phyloP scores from a whole-genome alignment of 129 eudicot genomes.

The Artemisia argyi region DNA sequence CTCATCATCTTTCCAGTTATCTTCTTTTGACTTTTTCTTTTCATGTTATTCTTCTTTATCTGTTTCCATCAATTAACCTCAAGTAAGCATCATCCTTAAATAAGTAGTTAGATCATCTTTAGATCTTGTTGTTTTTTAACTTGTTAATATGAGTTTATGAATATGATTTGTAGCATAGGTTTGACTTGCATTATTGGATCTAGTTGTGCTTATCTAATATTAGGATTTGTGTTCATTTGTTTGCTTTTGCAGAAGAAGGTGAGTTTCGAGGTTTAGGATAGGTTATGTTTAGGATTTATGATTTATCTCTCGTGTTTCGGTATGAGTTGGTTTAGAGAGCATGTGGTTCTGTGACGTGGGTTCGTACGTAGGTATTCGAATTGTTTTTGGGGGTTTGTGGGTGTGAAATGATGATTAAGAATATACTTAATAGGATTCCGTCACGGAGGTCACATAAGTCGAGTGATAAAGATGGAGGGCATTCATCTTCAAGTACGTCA shows the following conservation, averaged over 20 bases:
- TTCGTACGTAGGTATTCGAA: not conserved
- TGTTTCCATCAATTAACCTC: conserved; percentile 11
- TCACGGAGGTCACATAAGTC: conserved; percentile 55
- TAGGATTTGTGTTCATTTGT: conserved; percentile 21
- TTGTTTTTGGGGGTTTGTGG: conserved; percentile 23
- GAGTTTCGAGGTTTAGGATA: conserved; percentile 15
- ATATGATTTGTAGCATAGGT: not conserved
- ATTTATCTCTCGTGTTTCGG: conserved; percentile 22
- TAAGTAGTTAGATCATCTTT: not conserved
- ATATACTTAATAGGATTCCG: conserved; percentile 70
- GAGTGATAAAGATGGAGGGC: conserved; percentile 61
- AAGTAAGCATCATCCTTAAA: conserved; percentile 19
- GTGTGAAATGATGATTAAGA: conserved; percentile 58
- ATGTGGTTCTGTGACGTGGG: conserved; percentile 29
- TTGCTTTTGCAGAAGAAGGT: conserved; percentile 25
- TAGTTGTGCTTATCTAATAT: conserved; percentile 1
- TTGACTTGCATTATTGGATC: conserved; percentile 26
- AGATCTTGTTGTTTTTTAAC: not conserved
- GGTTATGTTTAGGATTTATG: conserved; percentile 15
- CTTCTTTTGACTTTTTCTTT: conserved; percentile 33
- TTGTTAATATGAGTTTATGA: not conserved
- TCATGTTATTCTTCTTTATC: conserved; percentile 26
- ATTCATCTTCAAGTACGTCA: conserved; percentile 47
- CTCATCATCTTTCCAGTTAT: not conserved
- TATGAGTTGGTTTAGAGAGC: conserved; percentile 28